These are phyloP conservation scores for Leccinellum albellum DNA, from an alignment of 768 basidiomycete species.

Conservation along the genomic window DNA sequence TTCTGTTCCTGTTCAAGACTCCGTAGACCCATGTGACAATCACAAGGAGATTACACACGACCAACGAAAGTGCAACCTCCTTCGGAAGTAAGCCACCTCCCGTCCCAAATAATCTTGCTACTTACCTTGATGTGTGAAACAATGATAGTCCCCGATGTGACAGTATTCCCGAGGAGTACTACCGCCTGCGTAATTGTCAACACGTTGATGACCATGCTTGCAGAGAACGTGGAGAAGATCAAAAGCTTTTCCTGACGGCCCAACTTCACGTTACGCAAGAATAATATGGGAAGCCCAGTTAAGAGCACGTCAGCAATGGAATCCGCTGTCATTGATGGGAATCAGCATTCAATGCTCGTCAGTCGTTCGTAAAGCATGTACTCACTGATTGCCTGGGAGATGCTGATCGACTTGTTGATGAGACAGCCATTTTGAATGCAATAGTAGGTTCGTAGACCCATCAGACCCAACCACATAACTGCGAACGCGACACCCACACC, in stretches of 20 bases:
- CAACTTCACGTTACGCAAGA: slow-evolving; percentile 1
- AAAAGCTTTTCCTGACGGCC: not conserved
- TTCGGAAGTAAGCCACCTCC: not conserved
- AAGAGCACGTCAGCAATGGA: not conserved
- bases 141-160: not conserved
- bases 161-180: not conserved
- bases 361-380: not conserved
- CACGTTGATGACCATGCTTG: not conserved
- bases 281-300: slow-evolving; percentile 1
- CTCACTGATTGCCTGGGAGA: not conserved
- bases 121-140: slow-evolving; percentile 2
- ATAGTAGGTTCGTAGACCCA: not conserved
- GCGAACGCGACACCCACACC: not conserved
- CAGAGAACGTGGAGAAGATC: not conserved
- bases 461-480: not conserved
- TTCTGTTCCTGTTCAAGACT: not conserved
- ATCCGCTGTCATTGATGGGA: not conserved
- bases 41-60: not conserved
- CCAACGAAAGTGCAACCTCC: not conserved
- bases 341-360: not conserved
- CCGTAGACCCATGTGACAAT: not conserved
- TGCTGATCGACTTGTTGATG: not conserved
- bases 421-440: not conserved
- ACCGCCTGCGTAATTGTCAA: not conserved
- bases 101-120: not conserved